phyloP scores from a whole-genome alignment of 1,139 yeast genomes.

The Yamadazyma kanchanaburiensis region DNA sequence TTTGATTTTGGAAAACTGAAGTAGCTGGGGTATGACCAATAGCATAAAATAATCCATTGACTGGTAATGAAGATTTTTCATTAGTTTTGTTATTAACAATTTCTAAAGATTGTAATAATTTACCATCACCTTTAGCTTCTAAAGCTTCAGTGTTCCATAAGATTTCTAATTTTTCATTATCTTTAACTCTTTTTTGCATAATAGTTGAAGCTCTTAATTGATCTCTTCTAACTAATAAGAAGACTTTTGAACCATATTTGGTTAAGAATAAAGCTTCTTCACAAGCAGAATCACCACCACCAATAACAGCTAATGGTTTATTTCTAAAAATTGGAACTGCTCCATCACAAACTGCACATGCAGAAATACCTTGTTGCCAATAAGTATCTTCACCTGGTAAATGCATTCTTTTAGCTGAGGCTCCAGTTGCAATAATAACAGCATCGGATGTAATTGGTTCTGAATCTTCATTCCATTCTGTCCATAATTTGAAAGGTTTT shows the following conservation, averaged over 20 bases:
- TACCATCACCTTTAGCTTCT: conserved; percentile 93
- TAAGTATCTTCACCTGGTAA: conserved; percentile 95
- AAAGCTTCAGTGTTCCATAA: conserved; percentile 81
- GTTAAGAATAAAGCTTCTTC: conserved; percentile 97
- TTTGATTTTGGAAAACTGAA: conserved; percentile 63
- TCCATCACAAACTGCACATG: conserved; percentile 99
- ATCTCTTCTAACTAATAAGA: conserved; percentile 89
- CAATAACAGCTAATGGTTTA: conserved; percentile 94
- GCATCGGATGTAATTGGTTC: conserved; percentile 94
- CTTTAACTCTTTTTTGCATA: conserved; percentile 89
- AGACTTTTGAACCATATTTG: conserved; percentile 95
- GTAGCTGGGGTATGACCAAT: conserved; percentile 98
- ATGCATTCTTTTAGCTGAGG: conserved; percentile 90
- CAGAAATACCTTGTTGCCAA: conserved; percentile 99
- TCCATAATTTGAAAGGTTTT: conserved; percentile 94
- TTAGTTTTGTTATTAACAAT: conserved; percentile 73
- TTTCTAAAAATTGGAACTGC: conserved; percentile 98
- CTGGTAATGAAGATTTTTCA: conserved; percentile 64
- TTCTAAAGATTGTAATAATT: conserved; percentile 56
- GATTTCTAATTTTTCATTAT: conserved; percentile 86
- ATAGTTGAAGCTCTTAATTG: conserved; percentile 89
- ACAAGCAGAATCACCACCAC: conserved; percentile 99
- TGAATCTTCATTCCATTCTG: conserved; percentile 85
- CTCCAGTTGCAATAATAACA: conserved; percentile 92
- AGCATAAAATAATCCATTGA: conserved; percentile 94